Percentiles rank a stretch among this genome's conserved stretches.
Evolutionary conservation across 78 protist genomes (phyloP).

Genomic region (Dictyostelium firmibasis): DNA sequence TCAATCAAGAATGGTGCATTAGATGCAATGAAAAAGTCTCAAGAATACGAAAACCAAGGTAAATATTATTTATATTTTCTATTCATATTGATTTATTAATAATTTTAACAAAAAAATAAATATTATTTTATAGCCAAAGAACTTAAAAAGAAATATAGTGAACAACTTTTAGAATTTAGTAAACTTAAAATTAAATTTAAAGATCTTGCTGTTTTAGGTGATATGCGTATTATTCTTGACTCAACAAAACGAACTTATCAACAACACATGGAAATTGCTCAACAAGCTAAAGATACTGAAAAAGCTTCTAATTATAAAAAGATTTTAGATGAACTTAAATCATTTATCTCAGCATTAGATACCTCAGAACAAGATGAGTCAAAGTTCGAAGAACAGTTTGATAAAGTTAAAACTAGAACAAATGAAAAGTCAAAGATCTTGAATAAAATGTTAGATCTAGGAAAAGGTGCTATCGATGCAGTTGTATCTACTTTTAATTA

Average conservation of each 20-base stretch:
- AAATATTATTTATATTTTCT: background rate
- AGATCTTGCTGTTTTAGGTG: slow-evolving; percentile 14
- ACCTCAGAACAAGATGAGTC: background rate
- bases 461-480: too few species aligned
- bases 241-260: background rate
- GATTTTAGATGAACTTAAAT: background rate
- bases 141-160: background rate
- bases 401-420: background rate
- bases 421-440: background rate
- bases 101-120: too few species aligned
- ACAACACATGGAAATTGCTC: background rate
- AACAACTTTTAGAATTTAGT: background rate
- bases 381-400: background rate
- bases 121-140: background rate
- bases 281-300: background rate
- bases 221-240: background rate
- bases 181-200: background rate
- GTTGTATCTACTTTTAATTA: too few species aligned
- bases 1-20: background rate
- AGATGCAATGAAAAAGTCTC: background rate
- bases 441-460: background rate
- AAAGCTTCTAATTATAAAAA: background rate
- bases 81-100: background rate
- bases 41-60: background rate
- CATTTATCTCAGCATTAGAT: background rate